Evolutionary conservation across 768 basidiomycete genomes (phyloP), one percentile per base, ranked within the genome.

Genomic region (Collybiopsis luxurians): DNA sequence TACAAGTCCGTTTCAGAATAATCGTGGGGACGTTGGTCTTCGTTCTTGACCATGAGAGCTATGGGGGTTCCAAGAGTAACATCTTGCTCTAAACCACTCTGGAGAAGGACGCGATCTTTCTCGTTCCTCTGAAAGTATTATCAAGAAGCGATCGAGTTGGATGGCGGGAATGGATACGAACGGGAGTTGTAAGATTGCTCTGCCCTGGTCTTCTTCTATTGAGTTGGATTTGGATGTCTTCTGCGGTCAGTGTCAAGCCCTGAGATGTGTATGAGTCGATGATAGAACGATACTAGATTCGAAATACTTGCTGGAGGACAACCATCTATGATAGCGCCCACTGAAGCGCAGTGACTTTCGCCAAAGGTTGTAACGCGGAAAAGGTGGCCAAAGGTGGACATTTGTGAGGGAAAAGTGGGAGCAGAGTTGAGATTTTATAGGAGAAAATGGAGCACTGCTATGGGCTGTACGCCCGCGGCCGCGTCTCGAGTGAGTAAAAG

Each of bases 1-100:
- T 94, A 99, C 53, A 95, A 76, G 69, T 99, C 97, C 0, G 97
- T 98, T 77, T 98, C 97, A 61, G 95, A 87, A 73, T 99, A 99
- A 73, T 99, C 97, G 66, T 98, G 91, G 19, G 97, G 97, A 27
- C 97, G 81, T 68, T 99, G 97, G 70, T 99, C 97, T 75, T 98
- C 95, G 73, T 99, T 99, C 66, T 86, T 91, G 38, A 99, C 94
- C 50, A 98, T 79, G n/a, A 99, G 84, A 1, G 87, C 95, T 65
- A 99, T 98, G 21, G 97, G 97, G 19, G 97, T 99, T 45, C 97
- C 97, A 21, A 99, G 86, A 2, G 97, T 98, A 27, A 96, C 87
- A 26, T 93, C 97, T 60, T 89, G 87, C 71, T 99, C 97, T 27
- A 88, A 78, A 27, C 97, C 97, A 30, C 95, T 96, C 71, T 99